Base-by-base conservation (phyloP, 163 green algal species). In the Prototheca wickerhamii region DNA sequence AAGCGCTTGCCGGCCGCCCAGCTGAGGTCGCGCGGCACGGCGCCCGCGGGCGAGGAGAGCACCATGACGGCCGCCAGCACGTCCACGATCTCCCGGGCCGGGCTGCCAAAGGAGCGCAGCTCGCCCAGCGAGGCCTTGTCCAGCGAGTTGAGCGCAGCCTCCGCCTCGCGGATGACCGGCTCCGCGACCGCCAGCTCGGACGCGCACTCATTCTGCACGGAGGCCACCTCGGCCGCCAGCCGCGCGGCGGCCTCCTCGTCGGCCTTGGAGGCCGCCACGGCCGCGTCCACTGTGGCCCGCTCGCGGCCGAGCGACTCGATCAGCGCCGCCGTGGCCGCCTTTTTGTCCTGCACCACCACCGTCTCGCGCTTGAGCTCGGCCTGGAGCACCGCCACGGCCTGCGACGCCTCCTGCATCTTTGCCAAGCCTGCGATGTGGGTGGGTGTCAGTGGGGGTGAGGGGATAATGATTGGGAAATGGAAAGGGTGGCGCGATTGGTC, bases 301-400 rank as follows among this genome's bases (percentile, higher is more conserved):
- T 96, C 89, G 57, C 84, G 76, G 25, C 89, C 80, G 42, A 96
- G 95, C 35, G 63, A 87, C 64, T 94, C 88, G 55, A 97, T 96
- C n/a, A 96, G 79, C 56, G 80, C 83, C 58, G 90, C 81, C 0
- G 90, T 95, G 57, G 84, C 74, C 5, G 78, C 76, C 72, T 95
- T 93, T 79, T 96, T 95, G 79, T 96, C 87, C 61, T 90, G 90
- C 32, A 96, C 91, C 53, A 97, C 87, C 25, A 90, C 83, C 59
- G 87, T 79, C 76, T 97, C 90, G 57, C 92, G 74, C 66, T 88
- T 84, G 15, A 97, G 70, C 8, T 82, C 83, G 20, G 72, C 72
- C 69, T 95, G 88, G 70, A 97, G 75, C 59, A 93, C 86, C 10
- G 80, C 82, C 25, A 96, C 89, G 51, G 80, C 87, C 2, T 73